Evolutionary conservation across 2,329 filamentous ascomycete genomes (phyloP), one percentile per base, ranked within the genome.

Genomic region (Alternaria burnsii): DNA sequence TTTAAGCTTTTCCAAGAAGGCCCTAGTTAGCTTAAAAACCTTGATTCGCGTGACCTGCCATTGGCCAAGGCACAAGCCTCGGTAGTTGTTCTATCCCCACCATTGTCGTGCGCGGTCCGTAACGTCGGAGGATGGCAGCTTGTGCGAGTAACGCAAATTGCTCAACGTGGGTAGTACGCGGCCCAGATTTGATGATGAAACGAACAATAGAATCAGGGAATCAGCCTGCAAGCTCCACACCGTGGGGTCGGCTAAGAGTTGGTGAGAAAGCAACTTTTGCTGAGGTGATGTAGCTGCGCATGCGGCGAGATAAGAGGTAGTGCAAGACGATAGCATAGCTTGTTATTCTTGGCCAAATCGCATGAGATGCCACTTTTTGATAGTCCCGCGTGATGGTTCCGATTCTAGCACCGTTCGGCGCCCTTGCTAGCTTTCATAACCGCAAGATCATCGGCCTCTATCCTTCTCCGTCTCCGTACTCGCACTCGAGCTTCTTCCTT

Each of bases 1-100:
- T 30, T 60, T 48, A 56, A 60, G 58, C 58, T 60, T 60, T 43
- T 41, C 58, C 58, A 60, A 60, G 58, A 60, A 36, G 14, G 34
- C 53, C 30, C 41, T 60, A 60, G 51, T 22, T 34, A 44, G 62
- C 59, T 65, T 57, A 46, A 50, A 58, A 52, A 57, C 32, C 56
- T 62, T 65, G 57, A 52, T 55, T 41, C 16, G 38, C 22, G 24
- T 8, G 2, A 7, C 2, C 6, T 43, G 12, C 43, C 5, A 59
- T 64, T 64, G 38, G 62, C 22, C 48, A 24, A 26, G 14, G 24
- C 26, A 10, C 5, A 41, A 38, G 53, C 47, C 52, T 51, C 52
- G 57, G 52, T 28, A 51, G 3, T 30, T 59, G 30, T 18, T n/a
- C 38, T 46, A 43, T 30, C 58, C 20, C 52, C 53, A 60, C 57